Percentiles rank a stretch among this genome's conserved stretches.
These are phyloP conservation scores for Kwoniella pini DNA, from an alignment of 768 basidiomycete species.

Conservation along the genomic window DNA sequence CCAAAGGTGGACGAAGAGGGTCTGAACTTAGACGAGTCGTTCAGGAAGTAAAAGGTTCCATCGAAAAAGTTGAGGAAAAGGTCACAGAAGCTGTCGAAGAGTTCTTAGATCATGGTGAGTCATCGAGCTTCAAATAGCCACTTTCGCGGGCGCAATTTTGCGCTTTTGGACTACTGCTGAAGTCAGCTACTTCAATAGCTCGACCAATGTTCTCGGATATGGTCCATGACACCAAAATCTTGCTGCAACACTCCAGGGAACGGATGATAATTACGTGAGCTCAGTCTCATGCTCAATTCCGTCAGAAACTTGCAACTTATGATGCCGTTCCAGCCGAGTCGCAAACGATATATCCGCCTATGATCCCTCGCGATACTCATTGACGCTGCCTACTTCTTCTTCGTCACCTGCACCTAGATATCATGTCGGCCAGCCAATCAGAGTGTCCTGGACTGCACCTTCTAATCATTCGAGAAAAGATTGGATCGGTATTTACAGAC, in stretches of 20 bases:
- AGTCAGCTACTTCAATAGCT: too few relatives aligned
- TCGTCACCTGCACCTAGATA: conserved; percentile 60
- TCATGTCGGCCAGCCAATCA: conserved; percentile 88
- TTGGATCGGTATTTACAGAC: conserved; percentile 81
- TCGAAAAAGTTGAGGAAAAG: conserved; percentile 94
- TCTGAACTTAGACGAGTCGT: conserved; percentile 82
- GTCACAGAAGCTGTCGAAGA: conserved; percentile 91
- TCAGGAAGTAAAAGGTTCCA: conserved; percentile 86
- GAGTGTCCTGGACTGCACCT: conserved; percentile 83
- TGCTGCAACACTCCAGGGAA: conserved; percentile 88
- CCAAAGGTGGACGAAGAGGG: conserved; percentile 72
- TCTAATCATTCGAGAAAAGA: conserved; percentile 81
- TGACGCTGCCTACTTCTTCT: conserved; percentile 61
- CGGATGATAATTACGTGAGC: conserved; percentile 86
- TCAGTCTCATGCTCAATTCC: neutral
- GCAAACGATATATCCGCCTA: conserved; percentile 76
- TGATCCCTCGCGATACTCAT: conserved; percentile 75
- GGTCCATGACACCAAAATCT: conserved; percentile 85
- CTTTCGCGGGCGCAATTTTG: too few relatives aligned
- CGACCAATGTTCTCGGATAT: conserved; percentile 84
- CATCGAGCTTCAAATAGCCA: too few relatives aligned
- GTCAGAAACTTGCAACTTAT: neutral
- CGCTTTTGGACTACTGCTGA: too few relatives aligned
- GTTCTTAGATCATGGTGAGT: conserved; percentile 83
- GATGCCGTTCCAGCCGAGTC: conserved; percentile 63